Conservation (phyloP, 768 basidiomycete species). For the Megacollybia marginata region DNA sequence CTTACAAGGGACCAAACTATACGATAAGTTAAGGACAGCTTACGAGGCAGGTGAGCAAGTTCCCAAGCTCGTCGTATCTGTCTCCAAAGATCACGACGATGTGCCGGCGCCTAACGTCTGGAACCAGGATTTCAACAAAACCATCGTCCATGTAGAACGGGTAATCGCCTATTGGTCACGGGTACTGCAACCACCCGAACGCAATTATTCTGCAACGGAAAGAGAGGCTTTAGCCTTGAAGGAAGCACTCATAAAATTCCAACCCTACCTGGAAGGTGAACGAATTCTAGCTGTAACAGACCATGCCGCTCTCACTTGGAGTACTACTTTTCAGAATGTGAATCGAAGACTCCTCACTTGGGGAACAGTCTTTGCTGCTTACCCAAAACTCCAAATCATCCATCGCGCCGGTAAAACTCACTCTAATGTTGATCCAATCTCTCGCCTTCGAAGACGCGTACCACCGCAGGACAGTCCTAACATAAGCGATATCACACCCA, state of each 20-base stretch:
- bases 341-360: background rate
- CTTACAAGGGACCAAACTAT: too few species aligned
- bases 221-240: constrained; percentile 17
- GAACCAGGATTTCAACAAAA: too few species aligned
- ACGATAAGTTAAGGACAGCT: too few species aligned
- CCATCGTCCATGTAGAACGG: too few species aligned
- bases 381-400: constrained; percentile 13
- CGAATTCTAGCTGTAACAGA: constrained; percentile 3
- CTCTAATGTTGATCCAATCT: too few species aligned
- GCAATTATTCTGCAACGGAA: too few species aligned
- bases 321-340: background rate
- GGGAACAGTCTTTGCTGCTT: too few species aligned
- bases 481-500: too few species aligned
- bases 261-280: constrained; percentile 20
- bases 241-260: constrained; percentile 7
- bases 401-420: constrained; percentile 21
- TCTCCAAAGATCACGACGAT: too few species aligned
- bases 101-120: too few species aligned
- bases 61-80: too few species aligned
- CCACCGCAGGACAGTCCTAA: background rate
- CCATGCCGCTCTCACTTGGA: background rate
- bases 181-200: constrained; percentile 13
- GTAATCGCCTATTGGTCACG: constrained; percentile 18
- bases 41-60: too few species aligned
- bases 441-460: background rate